These are phyloP conservation scores for Leucocoprinus leucothites DNA, from an alignment of 768 basidiomycete genomes.

Conservation along the genomic window DNA sequence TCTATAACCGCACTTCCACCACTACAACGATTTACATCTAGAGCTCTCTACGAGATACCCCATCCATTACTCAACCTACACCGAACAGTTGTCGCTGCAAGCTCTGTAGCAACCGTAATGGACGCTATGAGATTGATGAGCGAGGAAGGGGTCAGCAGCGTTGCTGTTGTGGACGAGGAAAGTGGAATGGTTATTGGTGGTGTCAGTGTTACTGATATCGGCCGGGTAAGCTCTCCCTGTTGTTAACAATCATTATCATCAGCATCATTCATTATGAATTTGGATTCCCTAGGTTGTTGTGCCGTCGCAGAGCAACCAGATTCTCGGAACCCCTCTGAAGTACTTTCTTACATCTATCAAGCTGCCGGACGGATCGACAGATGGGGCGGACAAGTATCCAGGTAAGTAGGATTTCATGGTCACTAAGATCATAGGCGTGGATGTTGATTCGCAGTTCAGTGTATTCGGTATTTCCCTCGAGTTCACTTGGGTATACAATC, in stretches of 20 bases:
- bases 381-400: constrained; percentile 78
- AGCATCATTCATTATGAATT: no score
- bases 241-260: not conserved
- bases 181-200: constrained; percentile 64
- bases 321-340: constrained; percentile 63
- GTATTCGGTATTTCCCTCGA: constrained; percentile 69
- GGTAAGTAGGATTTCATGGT: constrained; percentile 33
- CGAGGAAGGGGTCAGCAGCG: constrained; percentile 79
- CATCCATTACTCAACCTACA: constrained; percentile 68
- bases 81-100: constrained; percentile 58
- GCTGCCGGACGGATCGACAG: constrained; percentile 70
- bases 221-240: constrained; percentile 45
- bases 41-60: constrained; percentile 50
- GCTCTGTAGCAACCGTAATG: constrained; percentile 59
- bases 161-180: constrained; percentile 73
- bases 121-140: constrained; percentile 87
- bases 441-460: no score
- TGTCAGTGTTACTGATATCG: constrained; percentile 81
- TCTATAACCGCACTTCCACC: not conserved
- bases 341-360: constrained; percentile 74
- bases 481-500: constrained; percentile 64
- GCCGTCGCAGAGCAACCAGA: constrained; percentile 77
- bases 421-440: constrained; percentile 3
- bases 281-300: constrained; percentile 56
- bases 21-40: constrained; percentile 46